Conservation (phyloP, 345 rosid species). For the Lagerstroemia speciosa region DNA sequence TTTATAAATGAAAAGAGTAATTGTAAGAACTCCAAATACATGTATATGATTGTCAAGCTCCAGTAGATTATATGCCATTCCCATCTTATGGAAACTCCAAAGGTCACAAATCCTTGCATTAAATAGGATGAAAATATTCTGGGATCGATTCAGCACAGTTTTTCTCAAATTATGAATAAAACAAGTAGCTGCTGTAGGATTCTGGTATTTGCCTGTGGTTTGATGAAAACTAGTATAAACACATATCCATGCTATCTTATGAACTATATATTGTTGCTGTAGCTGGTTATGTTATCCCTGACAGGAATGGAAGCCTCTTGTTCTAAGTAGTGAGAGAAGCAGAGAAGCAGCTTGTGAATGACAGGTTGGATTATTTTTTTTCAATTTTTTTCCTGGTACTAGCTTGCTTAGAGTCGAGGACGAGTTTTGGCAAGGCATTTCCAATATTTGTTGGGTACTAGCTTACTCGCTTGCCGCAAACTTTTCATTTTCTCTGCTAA, state of each 20-base stretch:
- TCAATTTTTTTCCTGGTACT: conserved; percentile 4
- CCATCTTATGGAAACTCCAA: too few species aligned
- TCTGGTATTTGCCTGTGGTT: too few species aligned
- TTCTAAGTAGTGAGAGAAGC: conserved; percentile 66
- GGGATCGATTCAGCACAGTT: too few species aligned
- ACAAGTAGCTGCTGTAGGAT: too few species aligned
- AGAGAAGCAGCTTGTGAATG: conserved; percentile 60
- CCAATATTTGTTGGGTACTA: conserved; percentile 93
- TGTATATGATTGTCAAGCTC: background rate
- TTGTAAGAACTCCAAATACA: background rate
- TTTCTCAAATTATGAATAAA: too few species aligned
- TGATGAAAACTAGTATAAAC: background rate
- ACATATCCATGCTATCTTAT: background rate
- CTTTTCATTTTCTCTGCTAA: background rate
- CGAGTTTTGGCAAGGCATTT: conserved; percentile 19
- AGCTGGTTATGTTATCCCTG: conserved; percentile 1
- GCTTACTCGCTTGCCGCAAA: conserved; percentile 35
- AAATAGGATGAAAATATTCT: too few species aligned
- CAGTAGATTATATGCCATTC: background rate
- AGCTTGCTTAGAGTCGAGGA: too few species aligned
- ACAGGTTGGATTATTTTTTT: conserved; percentile 25
- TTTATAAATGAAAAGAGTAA: too few species aligned
- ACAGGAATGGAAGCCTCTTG: conserved; percentile 76
- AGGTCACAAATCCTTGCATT: too few species aligned
- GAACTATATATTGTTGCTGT: background rate